These are phyloP conservation scores for Ceratobasidium sp. DNA, from an alignment of 1,284 basidiomycete species.

Conservation along the genomic window DNA sequence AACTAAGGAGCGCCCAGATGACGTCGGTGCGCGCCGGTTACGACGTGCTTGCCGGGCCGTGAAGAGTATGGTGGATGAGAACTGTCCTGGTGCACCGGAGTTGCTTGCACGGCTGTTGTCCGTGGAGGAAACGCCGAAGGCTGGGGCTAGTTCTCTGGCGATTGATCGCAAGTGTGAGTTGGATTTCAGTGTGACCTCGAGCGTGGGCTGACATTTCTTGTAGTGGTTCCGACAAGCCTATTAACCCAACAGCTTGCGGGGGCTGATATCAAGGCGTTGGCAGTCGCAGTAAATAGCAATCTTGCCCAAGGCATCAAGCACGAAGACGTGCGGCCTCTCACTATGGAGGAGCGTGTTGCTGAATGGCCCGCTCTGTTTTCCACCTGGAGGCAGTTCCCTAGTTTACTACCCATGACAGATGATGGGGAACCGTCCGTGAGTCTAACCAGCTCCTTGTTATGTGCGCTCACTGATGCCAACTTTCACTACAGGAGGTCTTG, in stretches of 20 bases:
- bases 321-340: slow-evolving; percentile 41
- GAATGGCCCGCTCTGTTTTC: slow-evolving; percentile 22
- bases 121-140: background rate
- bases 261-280: slow-evolving; percentile 26
- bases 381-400: slow-evolving; percentile 33
- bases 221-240: slow-evolving; percentile 35
- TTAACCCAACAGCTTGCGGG: slow-evolving; percentile 26
- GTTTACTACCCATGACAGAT: slow-evolving; percentile 17
- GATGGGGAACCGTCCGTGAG: slow-evolving; percentile 28
- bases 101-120: slow-evolving; percentile 21
- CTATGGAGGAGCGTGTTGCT: slow-evolving; percentile 37
- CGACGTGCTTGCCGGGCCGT: slow-evolving; percentile 10
- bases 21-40: slow-evolving; percentile 16
- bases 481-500: slow-evolving; percentile 9
- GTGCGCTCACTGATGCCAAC: background rate
- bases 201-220: background rate
- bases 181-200: background rate
- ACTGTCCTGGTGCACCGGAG: slow-evolving; percentile 20
- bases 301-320: slow-evolving; percentile 27
- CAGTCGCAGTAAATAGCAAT: slow-evolving; percentile 28
- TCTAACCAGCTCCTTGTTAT: background rate
- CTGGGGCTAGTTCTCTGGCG: background rate
- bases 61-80: slow-evolving; percentile 17
- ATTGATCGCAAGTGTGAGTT: slow-evolving; percentile 28
- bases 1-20: background rate